Percentiles rank a stretch among this genome's conserved stretches.
Evolutionary conservation across 164 flowering plant species (phyloP).

Genomic region (Euptelea pleiosperma): DNA sequence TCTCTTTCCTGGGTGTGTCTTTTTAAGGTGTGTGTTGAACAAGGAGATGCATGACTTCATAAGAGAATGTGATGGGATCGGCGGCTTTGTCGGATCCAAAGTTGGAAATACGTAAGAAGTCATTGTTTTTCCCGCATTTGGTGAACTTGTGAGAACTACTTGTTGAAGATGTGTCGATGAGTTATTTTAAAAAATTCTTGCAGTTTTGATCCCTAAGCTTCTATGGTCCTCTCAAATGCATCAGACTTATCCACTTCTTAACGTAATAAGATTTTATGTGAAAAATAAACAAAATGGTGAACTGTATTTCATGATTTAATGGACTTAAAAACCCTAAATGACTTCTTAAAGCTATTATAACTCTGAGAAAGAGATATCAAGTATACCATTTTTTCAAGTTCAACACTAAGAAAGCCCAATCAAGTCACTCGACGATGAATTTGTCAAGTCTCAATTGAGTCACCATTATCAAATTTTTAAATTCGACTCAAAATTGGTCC

Average conservation of each 20-base stretch:
- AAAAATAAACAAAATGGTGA: too few species aligned
- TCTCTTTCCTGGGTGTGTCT: too few species aligned
- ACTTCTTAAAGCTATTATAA: neutral
- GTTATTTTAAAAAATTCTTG: too few species aligned
- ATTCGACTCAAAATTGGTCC: too few species aligned
- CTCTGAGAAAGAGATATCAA: neutral
- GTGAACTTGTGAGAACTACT: too few species aligned
- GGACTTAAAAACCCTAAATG: neutral
- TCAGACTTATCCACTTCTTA: too few species aligned
- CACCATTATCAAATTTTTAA: too few species aligned
- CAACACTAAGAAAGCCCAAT: neutral
- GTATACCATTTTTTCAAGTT: neutral
- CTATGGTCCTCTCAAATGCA: too few species aligned
- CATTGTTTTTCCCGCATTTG: neutral
- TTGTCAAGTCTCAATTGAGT: neutral
- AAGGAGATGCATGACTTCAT: constrained; percentile 81
- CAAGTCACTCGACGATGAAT: neutral
- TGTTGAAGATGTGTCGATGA: too few species aligned
- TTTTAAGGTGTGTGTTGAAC: too few species aligned
- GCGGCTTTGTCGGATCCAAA: constrained; percentile 79
- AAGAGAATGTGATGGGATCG: constrained; percentile 63
- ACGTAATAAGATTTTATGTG: too few species aligned
- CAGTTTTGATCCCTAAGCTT: too few species aligned
- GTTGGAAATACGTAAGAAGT: constrained; percentile 79
- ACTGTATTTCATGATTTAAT: neutral